Base-by-base conservation (phyloP, 2,329 filamentous ascomycete genomes). In the Penicillium olsonii region DNA sequence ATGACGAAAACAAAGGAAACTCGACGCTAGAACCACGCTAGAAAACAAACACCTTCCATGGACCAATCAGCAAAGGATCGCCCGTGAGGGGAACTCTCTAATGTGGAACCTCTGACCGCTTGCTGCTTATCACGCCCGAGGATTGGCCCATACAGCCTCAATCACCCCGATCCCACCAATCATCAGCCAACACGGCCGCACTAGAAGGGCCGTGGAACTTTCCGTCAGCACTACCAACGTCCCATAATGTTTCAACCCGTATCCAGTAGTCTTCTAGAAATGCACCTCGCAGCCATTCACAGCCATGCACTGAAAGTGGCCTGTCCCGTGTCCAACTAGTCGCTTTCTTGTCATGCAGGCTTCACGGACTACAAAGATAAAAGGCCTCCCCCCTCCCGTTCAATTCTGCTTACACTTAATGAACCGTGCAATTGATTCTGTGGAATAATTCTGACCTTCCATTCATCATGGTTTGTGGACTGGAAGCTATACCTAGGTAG, bases 161-260 rank as follows among this genome's bases (percentile, higher is more conserved):
- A n/a, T 4, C n/a, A 12, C 29, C 7, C 29, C n/a, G 5, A 5
- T 2, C n/a, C n/a, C 29, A n/a, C 29, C 29, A 31, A 31, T 31
- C 29, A 31, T 15, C 29, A 7, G 12, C 7, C 12, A 4, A 4
- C 12, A 31, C 27, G 27, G 9, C 12, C 2, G 34, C 57, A 56
- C 59, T 62, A 62, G 59, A 62, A 62, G 59, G 50, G 22, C 52
- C 39, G 49, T 58, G 50, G 57, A 60, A 60, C 33, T 42, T 56
- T 48, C 52, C 39, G 43, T 40, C 24, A 39, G 26, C 37, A 40
- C n/a, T 29, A 27, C n/a, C 54, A 53, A 37, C 40, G 31, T 45
- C 58, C 53, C 57, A 53, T 58, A 60, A 52, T 52, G 26, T 38
- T n/a, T 44, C 15, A 20, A 47, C 34, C 48, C 38, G 34, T 49